phyloP scores from a whole-genome alignment of 140 eudicot species.

The Flaveria floridana region DNA sequence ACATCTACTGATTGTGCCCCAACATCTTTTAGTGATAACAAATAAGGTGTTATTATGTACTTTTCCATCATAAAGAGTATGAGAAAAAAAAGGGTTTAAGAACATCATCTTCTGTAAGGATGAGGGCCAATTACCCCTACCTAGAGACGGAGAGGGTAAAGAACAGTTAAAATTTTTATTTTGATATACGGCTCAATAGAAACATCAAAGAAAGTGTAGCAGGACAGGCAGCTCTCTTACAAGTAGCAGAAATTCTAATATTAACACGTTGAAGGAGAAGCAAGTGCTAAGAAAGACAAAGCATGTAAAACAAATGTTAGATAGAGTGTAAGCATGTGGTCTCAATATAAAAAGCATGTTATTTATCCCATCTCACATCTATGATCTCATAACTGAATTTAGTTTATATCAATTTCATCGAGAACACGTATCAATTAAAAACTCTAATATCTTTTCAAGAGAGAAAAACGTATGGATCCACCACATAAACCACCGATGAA shows the following conservation, averaged over 20 bases:
- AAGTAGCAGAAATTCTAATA: neutral
- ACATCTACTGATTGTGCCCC: neutral
- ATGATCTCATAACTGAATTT: neutral
- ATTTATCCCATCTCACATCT: neutral
- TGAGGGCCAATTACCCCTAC: neutral
- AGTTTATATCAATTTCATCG: neutral
- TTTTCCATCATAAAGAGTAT: neutral
- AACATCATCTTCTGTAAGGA: neutral
- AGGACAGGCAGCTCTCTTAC: neutral
- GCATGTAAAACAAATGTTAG: neutral
- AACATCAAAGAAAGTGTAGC: neutral
- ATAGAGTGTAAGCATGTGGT: no score
- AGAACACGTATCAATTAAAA: neutral
- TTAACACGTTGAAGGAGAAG: neutral
- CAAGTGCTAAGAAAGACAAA: neutral
- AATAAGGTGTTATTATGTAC: neutral
- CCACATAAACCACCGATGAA: conserved; percentile 14
- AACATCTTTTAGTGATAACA: neutral
- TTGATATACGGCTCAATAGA: neutral
- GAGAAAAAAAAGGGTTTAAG: neutral
- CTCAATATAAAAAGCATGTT: no score
- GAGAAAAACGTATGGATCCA: neutral
- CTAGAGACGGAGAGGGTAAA: neutral
- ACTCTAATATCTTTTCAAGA: neutral
- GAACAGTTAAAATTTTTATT: neutral